phyloP scores from a whole-genome alignment of 2,329 filamentous ascomycete genomes.

The Epichloe bromicola region DNA sequence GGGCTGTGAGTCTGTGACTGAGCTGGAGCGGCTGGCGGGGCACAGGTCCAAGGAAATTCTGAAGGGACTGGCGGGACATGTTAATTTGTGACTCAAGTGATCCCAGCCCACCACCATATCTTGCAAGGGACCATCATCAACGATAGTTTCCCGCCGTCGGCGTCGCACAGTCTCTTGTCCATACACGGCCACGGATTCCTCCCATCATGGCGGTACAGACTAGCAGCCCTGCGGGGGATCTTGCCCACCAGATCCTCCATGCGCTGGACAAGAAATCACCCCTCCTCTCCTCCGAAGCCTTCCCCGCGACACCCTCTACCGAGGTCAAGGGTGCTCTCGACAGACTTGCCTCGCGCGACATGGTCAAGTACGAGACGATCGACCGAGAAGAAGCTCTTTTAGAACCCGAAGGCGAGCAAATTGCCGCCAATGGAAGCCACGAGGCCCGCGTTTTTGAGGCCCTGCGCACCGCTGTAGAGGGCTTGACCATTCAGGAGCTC shows the following conservation, averaged over 20 bases:
- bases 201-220: constrained; percentile 29
- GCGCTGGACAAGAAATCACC: constrained; percentile 50
- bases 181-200: not conserved
- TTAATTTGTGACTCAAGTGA: constrained; percentile 3
- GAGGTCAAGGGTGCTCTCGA: constrained; percentile 80
- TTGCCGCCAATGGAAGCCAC: constrained; percentile 64
- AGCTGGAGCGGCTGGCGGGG: not conserved
- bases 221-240: constrained; percentile 33
- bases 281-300: constrained; percentile 55
- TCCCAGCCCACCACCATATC: not conserved
- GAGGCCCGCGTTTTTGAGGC: constrained; percentile 74
- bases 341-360: constrained; percentile 68
- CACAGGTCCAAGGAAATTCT: constrained; percentile 4
- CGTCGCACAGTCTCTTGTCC: not conserved
- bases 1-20: not conserved
- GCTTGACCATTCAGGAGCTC: constrained; percentile 66
- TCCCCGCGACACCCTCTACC: constrained; percentile 51
- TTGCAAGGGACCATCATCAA: not conserved
- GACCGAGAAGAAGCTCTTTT: constrained; percentile 67
- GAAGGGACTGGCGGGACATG: not conserved
- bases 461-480: constrained; percentile 58
- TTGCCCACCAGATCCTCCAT: constrained; percentile 52
- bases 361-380: constrained; percentile 75
- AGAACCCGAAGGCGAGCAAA: constrained; percentile 60
- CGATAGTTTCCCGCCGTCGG: not conserved